Base-by-base conservation (phyloP, 371 early-diverging fungal species). In the Saksenaea oblongispora region DNA sequence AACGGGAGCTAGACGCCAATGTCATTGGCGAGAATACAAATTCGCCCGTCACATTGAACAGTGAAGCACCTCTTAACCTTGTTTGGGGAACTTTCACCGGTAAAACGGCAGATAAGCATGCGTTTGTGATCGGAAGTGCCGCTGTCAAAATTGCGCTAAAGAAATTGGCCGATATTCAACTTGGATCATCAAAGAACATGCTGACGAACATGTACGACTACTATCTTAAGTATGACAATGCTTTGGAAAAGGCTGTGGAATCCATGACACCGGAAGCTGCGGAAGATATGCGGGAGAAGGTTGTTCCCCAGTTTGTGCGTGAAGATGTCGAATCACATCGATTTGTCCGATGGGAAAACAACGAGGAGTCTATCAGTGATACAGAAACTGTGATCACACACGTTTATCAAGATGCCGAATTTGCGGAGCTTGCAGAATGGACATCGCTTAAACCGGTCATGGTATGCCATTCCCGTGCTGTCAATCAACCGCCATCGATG, bases 321-420 rank as follows among this genome's bases (percentile, higher is more conserved):
- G 71, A 70, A 9, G 55, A 68, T 51, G 57, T 34, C 4, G 51
- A 56, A 11, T 59, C 56, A 11, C 57, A 59, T 1, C 66, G 72
- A 7, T 71, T 76, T 15, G 28, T 54, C 9, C 35, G 42, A 10
- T 78, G 78, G 78, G 58, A 56, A 15, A 78, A 78, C 56, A 59
- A 70, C 34, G 62, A 72, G 10, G 74, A 74, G 39, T 56, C 70
- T 28, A 54, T 78, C 56, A 62, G 63, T 26, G 62, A 62, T 28
- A 54, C 67, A 56, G 62, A 72, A 18, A 57, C 69, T 9, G 64
- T 68, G 34, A 65, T 78, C 1, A 47, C 66, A 5, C 54, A 70
- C 13, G 71, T 78, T 15, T 74, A 68, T 37, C 78, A 78, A 58
- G 72, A 74, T 57, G 11, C 24, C 15, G 78, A 78, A 10, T 74